These are phyloP conservation scores for Plasmodium falciparum DNA, from an alignment of 169 alveolate genomes.

Conservation along the genomic window DNA sequence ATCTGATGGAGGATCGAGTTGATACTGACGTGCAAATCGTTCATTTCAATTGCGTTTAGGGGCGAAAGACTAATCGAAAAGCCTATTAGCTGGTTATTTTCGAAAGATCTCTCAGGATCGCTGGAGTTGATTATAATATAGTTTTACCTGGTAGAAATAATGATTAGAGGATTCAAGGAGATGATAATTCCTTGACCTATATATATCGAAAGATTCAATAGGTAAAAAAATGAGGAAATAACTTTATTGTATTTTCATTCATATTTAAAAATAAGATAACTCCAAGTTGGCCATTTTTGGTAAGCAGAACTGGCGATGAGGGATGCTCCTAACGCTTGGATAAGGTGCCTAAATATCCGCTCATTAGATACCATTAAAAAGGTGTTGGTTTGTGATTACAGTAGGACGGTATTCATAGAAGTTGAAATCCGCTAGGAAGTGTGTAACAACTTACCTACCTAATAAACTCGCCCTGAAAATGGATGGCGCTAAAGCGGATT, in stretches of 20 bases:
- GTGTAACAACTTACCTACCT: slow-evolving; percentile 95
- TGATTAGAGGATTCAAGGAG: slow-evolving; percentile 91
- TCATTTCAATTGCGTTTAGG: slow-evolving; percentile 94
- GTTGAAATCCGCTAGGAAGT: slow-evolving; percentile 95
- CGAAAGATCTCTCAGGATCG: slow-evolving; percentile 95
- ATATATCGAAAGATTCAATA: neutral
- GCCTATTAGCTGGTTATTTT: slow-evolving; percentile 96
- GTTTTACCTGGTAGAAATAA: slow-evolving; percentile 92
- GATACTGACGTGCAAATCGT: slow-evolving; percentile 94
- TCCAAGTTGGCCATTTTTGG: slow-evolving; percentile 95
- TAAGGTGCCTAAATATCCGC: slow-evolving; percentile 94
- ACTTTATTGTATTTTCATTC: neutral
- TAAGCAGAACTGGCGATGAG: slow-evolving; percentile 96
- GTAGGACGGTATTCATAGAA: slow-evolving; percentile 96
- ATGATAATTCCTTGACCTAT: slow-evolving; percentile 75
- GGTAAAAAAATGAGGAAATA: slow-evolving; percentile 2
- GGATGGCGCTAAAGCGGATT: slow-evolving; percentile 93
- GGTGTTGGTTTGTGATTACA: slow-evolving; percentile 92
- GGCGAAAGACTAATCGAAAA: slow-evolving; percentile 95
- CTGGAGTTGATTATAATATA: slow-evolving; percentile 87
- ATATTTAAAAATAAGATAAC: slow-evolving; percentile 87
- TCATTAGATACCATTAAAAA: slow-evolving; percentile 92
- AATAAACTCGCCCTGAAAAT: slow-evolving; percentile 93
- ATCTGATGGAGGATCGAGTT: slow-evolving; percentile 94
- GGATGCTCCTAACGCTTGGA: slow-evolving; percentile 94